A percentile compares a stretch with the other conserved stretches of the same genome.
phyloP scores from a whole-genome alignment of 164 flowering plant genomes.

The Nymphaea colorata region DNA sequence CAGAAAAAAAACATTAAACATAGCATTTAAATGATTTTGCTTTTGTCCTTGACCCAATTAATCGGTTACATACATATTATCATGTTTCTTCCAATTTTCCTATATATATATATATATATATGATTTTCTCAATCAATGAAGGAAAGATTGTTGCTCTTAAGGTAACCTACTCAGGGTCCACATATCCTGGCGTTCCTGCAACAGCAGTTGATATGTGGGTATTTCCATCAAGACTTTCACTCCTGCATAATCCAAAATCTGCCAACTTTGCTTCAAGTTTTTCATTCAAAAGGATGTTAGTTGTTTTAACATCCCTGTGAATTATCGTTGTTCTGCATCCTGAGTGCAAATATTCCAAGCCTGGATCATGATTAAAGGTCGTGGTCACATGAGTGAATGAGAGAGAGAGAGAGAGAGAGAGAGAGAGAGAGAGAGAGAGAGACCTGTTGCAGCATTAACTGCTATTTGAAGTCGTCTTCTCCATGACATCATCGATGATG shows the following conservation, averaged over 20 bases:
- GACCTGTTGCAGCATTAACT: neutral
- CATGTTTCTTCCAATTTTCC: too few relatives aligned
- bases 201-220: conserved; percentile 19
- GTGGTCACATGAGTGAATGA: too few relatives aligned
- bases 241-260: conserved; percentile 32
- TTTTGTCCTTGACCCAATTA: too few relatives aligned
- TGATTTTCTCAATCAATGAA: too few relatives aligned
- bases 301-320: conserved; percentile 26
- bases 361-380: too few relatives aligned
- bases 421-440: too few relatives aligned
- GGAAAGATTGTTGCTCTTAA: too few relatives aligned
- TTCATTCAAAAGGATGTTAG: conserved; percentile 32
- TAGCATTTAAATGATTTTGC: too few relatives aligned
- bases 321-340: conserved; percentile 42
- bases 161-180: conserved; percentile 42
- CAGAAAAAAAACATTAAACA: too few relatives aligned
- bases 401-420: too few relatives aligned
- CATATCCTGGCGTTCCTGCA: conserved; percentile 13
- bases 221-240: conserved; percentile 14
- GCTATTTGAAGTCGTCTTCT: neutral
- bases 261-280: conserved; percentile 10
- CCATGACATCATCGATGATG: neutral
- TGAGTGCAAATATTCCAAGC: conserved; percentile 1
- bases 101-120: too few relatives aligned
- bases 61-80: too few relatives aligned